phyloP scores from a whole-genome alignment of 176 grass and related monocot genomes.

The Musa acuminata region DNA sequence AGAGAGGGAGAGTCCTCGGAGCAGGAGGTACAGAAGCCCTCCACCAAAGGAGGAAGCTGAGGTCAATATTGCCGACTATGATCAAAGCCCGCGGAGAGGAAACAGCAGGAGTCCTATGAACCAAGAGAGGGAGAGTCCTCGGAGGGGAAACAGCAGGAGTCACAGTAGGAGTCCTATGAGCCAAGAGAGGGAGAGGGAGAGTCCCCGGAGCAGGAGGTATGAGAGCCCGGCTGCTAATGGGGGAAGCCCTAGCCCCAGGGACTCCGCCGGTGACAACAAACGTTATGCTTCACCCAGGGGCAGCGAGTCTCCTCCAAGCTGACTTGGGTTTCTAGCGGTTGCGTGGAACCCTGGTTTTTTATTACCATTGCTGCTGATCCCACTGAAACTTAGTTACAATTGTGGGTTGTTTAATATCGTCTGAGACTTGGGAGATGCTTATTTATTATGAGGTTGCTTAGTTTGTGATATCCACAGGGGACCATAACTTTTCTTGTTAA shows the following conservation, averaged over 20 bases:
- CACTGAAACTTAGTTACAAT: no score
- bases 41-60: no score
- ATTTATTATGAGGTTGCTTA: no score
- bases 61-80: not conserved
- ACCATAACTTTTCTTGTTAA: no score
- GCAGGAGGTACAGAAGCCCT: slow-evolving; percentile 33
- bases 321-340: not conserved
- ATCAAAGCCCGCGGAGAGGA: slow-evolving; percentile 6
- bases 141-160: slow-evolving; percentile 32
- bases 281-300: slow-evolving; percentile 22
- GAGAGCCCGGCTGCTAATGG: slow-evolving; percentile 58
- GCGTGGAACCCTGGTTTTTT: not conserved
- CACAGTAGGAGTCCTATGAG: slow-evolving; percentile 30
- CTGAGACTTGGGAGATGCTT: no score
- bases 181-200: slow-evolving; percentile 19
- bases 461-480: no score
- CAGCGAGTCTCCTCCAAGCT: slow-evolving; percentile 36
- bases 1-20: slow-evolving; percentile 11
- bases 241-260: slow-evolving; percentile 48
- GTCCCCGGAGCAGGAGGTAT: slow-evolving; percentile 14
- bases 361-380: no score
- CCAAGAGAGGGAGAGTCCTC: slow-evolving; percentile 17
- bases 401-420: no score
- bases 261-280: slow-evolving; percentile 31
- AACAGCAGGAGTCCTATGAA: slow-evolving; percentile 49